Base-by-base conservation (phyloP, 495 filamentous ascomycete species). In the Penicillium subrubescens region DNA sequence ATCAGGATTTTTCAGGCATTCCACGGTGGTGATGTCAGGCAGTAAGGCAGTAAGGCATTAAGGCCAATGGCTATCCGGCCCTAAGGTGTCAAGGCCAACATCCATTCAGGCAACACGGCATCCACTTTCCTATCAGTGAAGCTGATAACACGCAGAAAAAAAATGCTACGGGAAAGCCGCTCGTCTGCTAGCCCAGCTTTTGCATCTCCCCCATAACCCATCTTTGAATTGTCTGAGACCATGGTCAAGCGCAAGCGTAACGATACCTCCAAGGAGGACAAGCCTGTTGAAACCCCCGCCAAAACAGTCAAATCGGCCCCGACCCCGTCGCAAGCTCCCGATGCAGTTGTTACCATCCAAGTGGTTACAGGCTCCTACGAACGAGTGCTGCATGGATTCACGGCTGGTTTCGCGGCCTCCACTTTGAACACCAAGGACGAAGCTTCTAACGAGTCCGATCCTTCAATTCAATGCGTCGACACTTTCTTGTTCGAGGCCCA, bases 401-500 rank as follows among this genome's bases (percentile, higher is more conserved):
- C 91, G 1, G 94, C 90, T 7, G 86, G 86, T 0, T 81, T 97
- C 57, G 81, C 83, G 3, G 62, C 78, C 58, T 65, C 75, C 31
- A 58, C 65, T 17, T 66, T 78, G 19, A 41, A 68, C 27, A 58
- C 70, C 15, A 63, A 71, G 57, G 58, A 73, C 39, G 58, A 70
- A 8, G 17, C 68, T 59, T 8, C 66, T 69, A 61, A 75, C 10
- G 72, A 75, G 23, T 63, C 76, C 5, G 48, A 68, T 31, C 61
- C 79, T 10, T 23, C 58, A 12, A 83, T 89, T 67, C 78, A 89
- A 70, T 98, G 97, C 73, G 83, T 91, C 63, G 95, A 99, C 77
- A 94, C 90, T 8, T 99, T 99, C 79, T 86, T 99, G 59, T 97
- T 99, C 83, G 89, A 92, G 75, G 93, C 96, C 27, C 95, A 99